Percentiles rank a stretch among this genome's conserved stretches.
phyloP scores from a whole-genome alignment of 2,329 filamentous ascomycete species.

The Arthrocladium fulminans region DNA sequence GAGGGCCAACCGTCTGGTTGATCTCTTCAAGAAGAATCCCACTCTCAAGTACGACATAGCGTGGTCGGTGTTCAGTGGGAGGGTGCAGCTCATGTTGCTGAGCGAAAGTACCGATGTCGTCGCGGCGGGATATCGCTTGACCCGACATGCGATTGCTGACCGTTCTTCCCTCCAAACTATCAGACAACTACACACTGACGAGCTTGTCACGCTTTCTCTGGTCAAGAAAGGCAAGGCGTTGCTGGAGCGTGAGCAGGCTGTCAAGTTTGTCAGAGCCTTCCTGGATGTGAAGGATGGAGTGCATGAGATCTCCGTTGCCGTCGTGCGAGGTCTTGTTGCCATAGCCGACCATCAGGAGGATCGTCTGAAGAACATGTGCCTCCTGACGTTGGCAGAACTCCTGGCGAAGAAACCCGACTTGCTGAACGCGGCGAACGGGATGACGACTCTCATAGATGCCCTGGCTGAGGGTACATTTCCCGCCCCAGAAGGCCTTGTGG shows the following conservation, averaged over 20 bases:
- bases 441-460: slow-evolving; percentile 82
- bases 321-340: slow-evolving; percentile 82
- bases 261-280: slow-evolving; percentile 93
- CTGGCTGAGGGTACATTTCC: slow-evolving; percentile 86
- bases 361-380: slow-evolving; percentile 77
- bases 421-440: slow-evolving; percentile 71
- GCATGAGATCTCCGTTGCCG: slow-evolving; percentile 72
- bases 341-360: slow-evolving; percentile 82
- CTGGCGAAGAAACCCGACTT: slow-evolving; percentile 76
- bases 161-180: slow-evolving; percentile 82
- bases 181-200: slow-evolving; percentile 79
- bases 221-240: slow-evolving; percentile 96
- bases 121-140: slow-evolving; percentile 86
- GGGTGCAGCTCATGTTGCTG: slow-evolving; percentile 91
- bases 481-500: slow-evolving; percentile 78
- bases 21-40: slow-evolving; percentile 87
- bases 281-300: slow-evolving; percentile 91
- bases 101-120: slow-evolving; percentile 94
- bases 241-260: slow-evolving; percentile 88
- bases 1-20: slow-evolving; percentile 83
- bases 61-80: slow-evolving; percentile 87
- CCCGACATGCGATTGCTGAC: slow-evolving; percentile 89
- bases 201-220: slow-evolving; percentile 79
- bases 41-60: slow-evolving; percentile 93
- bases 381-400: slow-evolving; percentile 87